Base-by-base conservation (phyloP, 129 eudicot species). In the Smallanthus sonchifolius region DNA sequence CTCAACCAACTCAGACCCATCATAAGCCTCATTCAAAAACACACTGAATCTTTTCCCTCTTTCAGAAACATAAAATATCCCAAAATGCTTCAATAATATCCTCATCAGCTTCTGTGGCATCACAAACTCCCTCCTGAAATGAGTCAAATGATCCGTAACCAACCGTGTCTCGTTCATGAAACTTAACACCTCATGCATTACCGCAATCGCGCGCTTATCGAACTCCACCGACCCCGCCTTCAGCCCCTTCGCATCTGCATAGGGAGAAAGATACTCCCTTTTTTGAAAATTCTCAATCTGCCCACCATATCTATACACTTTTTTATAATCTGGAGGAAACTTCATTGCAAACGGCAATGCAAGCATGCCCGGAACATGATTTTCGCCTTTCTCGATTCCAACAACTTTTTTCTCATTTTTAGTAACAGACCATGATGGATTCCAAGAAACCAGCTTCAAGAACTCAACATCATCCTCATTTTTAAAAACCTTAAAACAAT, bases 61-160 rank as follows among this genome's bases (percentile, higher is more conserved):
- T 73, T 94, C 97, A 3, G 97, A 90, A 69, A 94, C 98, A 86
- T 94, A 94, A 82, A 94, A 94, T 16, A 94, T 88, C 54, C 98
- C 98, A 74, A 88, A 81, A 82, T 94, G 97, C 81, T 90, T 94
- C 75, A 94, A 78, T 15, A 94, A 57, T 61, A 90, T 73, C 77
- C 98, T 94, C 98, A 94, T 94, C 62, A 91, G 82, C 87, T 88
- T 91, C 73, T 88, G 97, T 0, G 97, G 97, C 97, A 91, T 88
- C 63, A 82, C 87, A 79, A 88, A 83, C 57, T 91, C 97, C 72
- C 90, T 74, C 44, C 97, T 80, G 75, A 91, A 91, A 74, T 91
- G 97, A 7, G 97, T 91, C 13, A 91, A 77, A 82, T 90, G 90
- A 81, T 94, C 97, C 44, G 98, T 94, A 45, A 94, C 88, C 84